Conservation (phyloP, 352 stramenopile genomes). For the Globisporangium ultimum region DNA sequence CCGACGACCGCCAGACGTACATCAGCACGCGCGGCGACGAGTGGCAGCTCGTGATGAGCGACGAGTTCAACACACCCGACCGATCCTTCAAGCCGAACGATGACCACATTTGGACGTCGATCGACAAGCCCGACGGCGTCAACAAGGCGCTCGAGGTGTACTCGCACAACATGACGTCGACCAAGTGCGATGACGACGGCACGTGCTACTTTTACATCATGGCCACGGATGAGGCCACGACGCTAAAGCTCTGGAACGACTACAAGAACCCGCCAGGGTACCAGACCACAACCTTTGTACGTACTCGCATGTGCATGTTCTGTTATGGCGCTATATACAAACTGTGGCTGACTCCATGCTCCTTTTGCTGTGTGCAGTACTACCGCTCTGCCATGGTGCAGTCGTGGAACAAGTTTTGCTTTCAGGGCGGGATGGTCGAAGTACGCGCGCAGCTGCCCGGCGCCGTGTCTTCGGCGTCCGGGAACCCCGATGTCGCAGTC, state of each 20-base stretch:
- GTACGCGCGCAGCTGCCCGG: constrained; percentile 85
- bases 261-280: constrained; percentile 48
- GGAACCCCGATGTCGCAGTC: constrained; percentile 35
- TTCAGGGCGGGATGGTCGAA: constrained; percentile 91
- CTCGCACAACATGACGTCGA: constrained; percentile 80
- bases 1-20: constrained; percentile 28
- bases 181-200: constrained; percentile 40
- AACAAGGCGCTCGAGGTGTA: constrained; percentile 92
- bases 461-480: constrained; percentile 52
- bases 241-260: constrained; percentile 50
- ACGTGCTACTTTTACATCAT: constrained; percentile 69
- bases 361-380: constrained; percentile 1
- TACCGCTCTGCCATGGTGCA: constrained; percentile 88
- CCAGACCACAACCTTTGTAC: constrained; percentile 23
- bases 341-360: neutral
- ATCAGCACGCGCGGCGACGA: constrained; percentile 34
- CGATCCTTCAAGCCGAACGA: constrained; percentile 87
- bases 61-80: constrained; percentile 89
- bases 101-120: constrained; percentile 93
- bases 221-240: constrained; percentile 36
- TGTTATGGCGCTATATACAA: too few relatives aligned
- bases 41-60: constrained; percentile 86
- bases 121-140: constrained; percentile 93
- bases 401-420: constrained; percentile 95
- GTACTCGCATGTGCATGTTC: neutral